phyloP scores from a whole-genome alignment of 2,329 filamentous ascomycete genomes.

The Thyridium curvatum region DNA sequence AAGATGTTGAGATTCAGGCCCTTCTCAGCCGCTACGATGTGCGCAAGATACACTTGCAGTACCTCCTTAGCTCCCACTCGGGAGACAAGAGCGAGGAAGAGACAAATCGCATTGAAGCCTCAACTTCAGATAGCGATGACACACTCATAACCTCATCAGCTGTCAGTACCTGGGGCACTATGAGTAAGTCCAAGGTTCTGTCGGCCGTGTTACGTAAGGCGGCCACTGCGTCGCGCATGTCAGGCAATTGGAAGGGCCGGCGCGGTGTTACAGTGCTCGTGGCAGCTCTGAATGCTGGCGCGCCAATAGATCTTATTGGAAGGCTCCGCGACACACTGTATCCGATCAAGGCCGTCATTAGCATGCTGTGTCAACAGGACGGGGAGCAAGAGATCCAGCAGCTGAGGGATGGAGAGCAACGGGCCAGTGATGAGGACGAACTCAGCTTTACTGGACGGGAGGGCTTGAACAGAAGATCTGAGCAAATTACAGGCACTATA shows the following conservation, averaged over 20 bases:
- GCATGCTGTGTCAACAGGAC: too few species aligned
- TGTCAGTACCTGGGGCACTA: neutral
- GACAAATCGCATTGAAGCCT: too few species aligned
- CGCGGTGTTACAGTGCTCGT: neutral
- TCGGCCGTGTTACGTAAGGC: neutral
- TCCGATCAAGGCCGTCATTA: too few species aligned
- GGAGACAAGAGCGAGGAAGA: too few species aligned
- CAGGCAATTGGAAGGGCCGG: constrained; percentile 1
- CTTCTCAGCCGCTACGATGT: neutral
- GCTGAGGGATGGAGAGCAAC: too few species aligned
- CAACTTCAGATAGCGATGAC: too few species aligned
- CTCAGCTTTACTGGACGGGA: too few species aligned
- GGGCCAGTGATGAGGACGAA: too few species aligned
- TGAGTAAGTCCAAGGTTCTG: neutral
- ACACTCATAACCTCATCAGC: neutral
- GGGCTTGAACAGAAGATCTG: too few species aligned
- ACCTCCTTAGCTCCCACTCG: neutral
- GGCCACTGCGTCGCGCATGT: neutral
- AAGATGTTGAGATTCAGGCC: neutral
- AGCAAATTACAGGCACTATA: too few species aligned
- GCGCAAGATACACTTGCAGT: neutral
- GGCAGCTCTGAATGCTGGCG: constrained; percentile 3
- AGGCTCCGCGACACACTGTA: too few species aligned
- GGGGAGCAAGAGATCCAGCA: too few species aligned
- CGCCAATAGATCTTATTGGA: neutral